These are phyloP conservation scores for Suillus brevipes DNA, from an alignment of 768 basidiomycete genomes.

Conservation along the genomic window DNA sequence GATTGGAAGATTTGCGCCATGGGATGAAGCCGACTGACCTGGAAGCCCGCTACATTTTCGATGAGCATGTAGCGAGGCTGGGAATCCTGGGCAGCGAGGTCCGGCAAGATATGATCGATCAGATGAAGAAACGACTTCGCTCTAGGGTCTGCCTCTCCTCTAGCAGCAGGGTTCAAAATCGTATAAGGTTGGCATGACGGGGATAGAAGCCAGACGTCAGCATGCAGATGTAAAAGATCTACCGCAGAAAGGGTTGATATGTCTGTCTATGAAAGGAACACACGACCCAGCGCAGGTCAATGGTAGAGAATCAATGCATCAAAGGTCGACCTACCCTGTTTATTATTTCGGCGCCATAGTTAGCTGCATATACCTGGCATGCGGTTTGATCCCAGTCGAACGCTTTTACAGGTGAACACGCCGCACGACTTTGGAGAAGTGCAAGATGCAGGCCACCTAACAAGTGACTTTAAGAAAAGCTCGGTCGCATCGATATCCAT, in stretches of 20 bases:
- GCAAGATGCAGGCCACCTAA: constrained; percentile 75
- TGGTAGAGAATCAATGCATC: background rate
- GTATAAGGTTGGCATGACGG: constrained; percentile 88
- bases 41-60: constrained; percentile 84
- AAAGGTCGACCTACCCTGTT: constrained; percentile 44
- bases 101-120: constrained; percentile 60
- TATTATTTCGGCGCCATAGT: constrained; percentile 50
- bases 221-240: constrained; percentile 46
- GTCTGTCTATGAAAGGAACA: constrained; percentile 44
- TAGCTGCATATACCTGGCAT: constrained; percentile 66
- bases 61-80: constrained; percentile 65
- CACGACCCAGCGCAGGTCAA: background rate
- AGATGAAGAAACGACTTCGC: constrained; percentile 77
- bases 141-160: constrained; percentile 70
- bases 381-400: constrained; percentile 84
- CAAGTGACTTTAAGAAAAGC: background rate
- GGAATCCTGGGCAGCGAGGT: constrained; percentile 41
- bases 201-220: constrained; percentile 75
- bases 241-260: constrained; percentile 56
- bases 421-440: constrained; percentile 49
- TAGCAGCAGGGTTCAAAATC: constrained; percentile 69
- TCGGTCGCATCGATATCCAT: background rate
- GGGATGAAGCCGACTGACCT: constrained; percentile 46
- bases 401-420: constrained; percentile 57
- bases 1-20: background rate